These are phyloP conservation scores for Hanseniaspora uvarum DNA, from an alignment of 1,139 yeast species.

Conservation along the genomic window DNA sequence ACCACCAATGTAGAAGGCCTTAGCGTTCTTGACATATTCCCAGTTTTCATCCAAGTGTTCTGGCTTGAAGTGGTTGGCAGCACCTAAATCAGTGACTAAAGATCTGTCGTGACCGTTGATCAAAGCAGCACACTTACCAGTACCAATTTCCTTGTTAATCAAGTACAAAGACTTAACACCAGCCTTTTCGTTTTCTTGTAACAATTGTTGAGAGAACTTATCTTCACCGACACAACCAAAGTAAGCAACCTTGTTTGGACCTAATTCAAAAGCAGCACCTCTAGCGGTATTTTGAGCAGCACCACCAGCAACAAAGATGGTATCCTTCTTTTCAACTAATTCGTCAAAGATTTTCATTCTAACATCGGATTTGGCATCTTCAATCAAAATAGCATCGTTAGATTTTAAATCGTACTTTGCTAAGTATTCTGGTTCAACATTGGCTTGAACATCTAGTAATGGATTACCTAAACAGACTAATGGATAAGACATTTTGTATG, in stretches of 20 bases:
- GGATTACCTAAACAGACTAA: conserved; percentile 71
- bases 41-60: conserved; percentile 83
- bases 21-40: conserved; percentile 71
- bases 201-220: conserved; percentile 69
- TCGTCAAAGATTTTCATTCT: conserved; percentile 82
- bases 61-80: conserved; percentile 93
- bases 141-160: conserved; percentile 62
- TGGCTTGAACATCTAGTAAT: conserved; percentile 77
- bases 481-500: conserved; percentile 26
- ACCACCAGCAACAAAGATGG: conserved; percentile 88
- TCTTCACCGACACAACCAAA: conserved; percentile 96
- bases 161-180: conserved; percentile 83
- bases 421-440: conserved; percentile 58
- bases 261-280: conserved; percentile 91
- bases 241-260: conserved; percentile 73
- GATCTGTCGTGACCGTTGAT: conserved; percentile 84
- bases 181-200: conserved; percentile 72
- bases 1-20: conserved; percentile 87
- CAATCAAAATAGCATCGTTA: conserved; percentile 89
- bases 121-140: conserved; percentile 98
- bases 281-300: conserved; percentile 99
- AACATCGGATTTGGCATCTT: conserved; percentile 43
- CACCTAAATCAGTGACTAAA: conserved; percentile 88
- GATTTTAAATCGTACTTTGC: conserved; percentile 75
- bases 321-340: conserved; percentile 49